phyloP scores from a whole-genome alignment of 495 filamentous ascomycete genomes.

The Tuber umbilicatum region DNA sequence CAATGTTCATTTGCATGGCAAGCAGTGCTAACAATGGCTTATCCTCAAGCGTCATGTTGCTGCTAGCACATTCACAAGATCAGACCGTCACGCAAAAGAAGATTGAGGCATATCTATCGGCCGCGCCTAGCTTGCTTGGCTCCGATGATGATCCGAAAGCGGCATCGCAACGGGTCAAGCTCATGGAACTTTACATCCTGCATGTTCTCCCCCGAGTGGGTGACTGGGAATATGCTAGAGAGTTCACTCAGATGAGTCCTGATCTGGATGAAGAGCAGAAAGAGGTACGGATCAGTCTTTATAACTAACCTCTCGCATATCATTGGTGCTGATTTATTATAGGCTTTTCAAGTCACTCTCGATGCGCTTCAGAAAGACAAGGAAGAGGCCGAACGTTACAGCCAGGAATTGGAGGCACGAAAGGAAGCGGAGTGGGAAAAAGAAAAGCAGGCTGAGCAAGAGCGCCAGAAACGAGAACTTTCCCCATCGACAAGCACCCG shows the following conservation, averaged over 20 bases:
- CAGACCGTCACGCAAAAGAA: constrained; percentile 77
- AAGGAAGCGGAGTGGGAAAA: constrained; percentile 33
- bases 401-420: constrained; percentile 41
- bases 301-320: constrained; percentile 24
- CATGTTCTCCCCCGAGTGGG: constrained; percentile 84
- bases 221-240: constrained; percentile 89
- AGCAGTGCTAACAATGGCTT: neutral
- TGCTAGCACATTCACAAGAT: constrained; percentile 75
- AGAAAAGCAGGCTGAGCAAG: constrained; percentile 16
- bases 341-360: constrained; percentile 36
- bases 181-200: constrained; percentile 87
- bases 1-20: neutral
- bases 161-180: constrained; percentile 57
- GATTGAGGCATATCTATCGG: constrained; percentile 83
- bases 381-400: constrained; percentile 49
- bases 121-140: constrained; percentile 51
- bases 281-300: constrained; percentile 51
- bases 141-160: constrained; percentile 39
- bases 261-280: constrained; percentile 86
- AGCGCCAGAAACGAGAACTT: constrained; percentile 13
- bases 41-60: constrained; percentile 63
- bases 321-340: constrained; percentile 4
- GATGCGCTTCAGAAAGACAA: constrained; percentile 46
- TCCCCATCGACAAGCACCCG: constrained; percentile 13
- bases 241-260: constrained; percentile 77